phyloP scores from a whole-genome alignment of 306 rosid species.

The Glycine soja region DNA sequence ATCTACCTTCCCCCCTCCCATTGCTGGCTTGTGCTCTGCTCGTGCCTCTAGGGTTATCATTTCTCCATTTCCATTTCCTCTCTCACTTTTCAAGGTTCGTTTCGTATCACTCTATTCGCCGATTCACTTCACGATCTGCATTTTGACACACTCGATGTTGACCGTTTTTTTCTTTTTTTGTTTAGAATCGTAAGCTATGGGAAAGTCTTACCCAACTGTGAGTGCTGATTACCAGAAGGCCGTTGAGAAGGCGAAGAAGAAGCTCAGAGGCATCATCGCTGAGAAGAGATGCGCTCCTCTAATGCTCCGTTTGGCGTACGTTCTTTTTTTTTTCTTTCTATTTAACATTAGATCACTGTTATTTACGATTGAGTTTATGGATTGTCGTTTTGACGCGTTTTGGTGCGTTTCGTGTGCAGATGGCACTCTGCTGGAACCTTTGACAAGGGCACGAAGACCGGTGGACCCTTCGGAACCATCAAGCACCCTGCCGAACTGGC shows the following conservation, averaged over 20 bases:
- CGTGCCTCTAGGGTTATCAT: slow-evolving; percentile 47
- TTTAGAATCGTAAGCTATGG: slow-evolving; percentile 60
- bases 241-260: slow-evolving; percentile 85
- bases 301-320: slow-evolving; percentile 89
- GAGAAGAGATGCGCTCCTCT: slow-evolving; percentile 94
- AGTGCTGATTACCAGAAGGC: slow-evolving; percentile 80
- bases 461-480: slow-evolving; percentile 97
- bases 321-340: too few species aligned
- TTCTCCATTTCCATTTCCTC: not conserved
- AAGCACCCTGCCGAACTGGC: slow-evolving; percentile 65
- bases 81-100: slow-evolving; percentile 41
- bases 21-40: slow-evolving; percentile 52
- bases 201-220: slow-evolving; percentile 83
- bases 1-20: slow-evolving; percentile 32
- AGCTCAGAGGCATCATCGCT: slow-evolving; percentile 90
- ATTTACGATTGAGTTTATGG: not conserved
- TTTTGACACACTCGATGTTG: not conserved
- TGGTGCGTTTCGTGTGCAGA: slow-evolving; percentile 48
- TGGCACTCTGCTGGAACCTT: slow-evolving; percentile 99
- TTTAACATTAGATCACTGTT: not conserved
- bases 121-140: not conserved
- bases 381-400: not conserved
- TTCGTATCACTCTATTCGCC: not conserved
- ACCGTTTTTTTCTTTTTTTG: not conserved
- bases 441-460: slow-evolving; percentile 69